Conservation (phyloP, 306 rosid species). For the Trichosanthes cucumerina region DNA sequence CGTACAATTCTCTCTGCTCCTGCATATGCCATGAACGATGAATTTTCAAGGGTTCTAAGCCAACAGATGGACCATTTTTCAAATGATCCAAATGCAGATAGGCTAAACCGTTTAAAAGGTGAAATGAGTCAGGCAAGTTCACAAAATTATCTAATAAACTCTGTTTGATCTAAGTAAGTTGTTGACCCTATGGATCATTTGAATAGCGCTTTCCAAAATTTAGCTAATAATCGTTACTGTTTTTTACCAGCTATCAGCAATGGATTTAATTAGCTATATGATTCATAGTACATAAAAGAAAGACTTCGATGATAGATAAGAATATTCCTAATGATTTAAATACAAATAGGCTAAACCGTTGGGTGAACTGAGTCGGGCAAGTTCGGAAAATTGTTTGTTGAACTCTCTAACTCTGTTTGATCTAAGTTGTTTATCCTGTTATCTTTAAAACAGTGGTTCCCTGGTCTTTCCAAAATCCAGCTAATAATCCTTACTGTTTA, state of each 20-base stretch:
- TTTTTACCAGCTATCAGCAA: neutral
- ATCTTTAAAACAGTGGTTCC: neutral
- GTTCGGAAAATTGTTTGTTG: neutral
- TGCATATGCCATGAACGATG: slow-evolving; percentile 72
- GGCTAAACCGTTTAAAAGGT: slow-evolving; percentile 63
- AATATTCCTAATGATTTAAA: slow-evolving; percentile 42
- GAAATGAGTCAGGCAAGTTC: slow-evolving; percentile 70
- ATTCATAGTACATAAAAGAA: neutral
- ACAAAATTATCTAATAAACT: neutral
- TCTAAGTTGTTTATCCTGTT: neutral
- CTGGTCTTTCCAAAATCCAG: neutral
- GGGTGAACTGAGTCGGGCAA: slow-evolving; percentile 71
- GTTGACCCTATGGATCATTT: neutral
- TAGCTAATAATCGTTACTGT: neutral
- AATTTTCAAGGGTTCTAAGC: slow-evolving; percentile 59
- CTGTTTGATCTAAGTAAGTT: neutral
- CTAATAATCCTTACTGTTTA: neutral
- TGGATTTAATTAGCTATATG: neutral
- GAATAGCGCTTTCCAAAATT: neutral
- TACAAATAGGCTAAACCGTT: slow-evolving; percentile 54
- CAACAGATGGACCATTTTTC: slow-evolving; percentile 71
- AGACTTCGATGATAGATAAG: neutral
- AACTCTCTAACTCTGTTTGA: neutral
- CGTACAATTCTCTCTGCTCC: slow-evolving; percentile 57
- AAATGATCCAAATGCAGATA: slow-evolving; percentile 66